These are phyloP conservation scores for Aspergillus saccharolyticus DNA, from an alignment of 495 filamentous ascomycete species.

Conservation along the genomic window DNA sequence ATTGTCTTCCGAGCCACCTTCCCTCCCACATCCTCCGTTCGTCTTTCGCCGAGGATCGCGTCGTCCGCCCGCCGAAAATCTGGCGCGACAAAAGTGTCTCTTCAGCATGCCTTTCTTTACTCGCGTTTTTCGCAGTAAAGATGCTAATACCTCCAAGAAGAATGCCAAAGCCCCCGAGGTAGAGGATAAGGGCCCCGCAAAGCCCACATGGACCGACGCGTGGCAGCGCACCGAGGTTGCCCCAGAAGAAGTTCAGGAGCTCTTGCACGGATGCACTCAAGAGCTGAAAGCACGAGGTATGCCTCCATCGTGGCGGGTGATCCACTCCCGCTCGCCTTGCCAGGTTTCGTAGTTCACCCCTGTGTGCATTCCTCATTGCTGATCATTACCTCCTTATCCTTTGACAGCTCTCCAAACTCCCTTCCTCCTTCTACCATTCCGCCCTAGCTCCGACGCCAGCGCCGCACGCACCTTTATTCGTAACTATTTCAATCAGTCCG, in stretches of 20 bases:
- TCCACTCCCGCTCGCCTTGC: constrained; percentile 1
- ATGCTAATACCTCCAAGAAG: constrained; percentile 56
- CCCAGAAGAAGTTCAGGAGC: constrained; percentile 84
- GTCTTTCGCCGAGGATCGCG: constrained; percentile 7
- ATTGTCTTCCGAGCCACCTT: neutral
- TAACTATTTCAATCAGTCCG: constrained; percentile 72
- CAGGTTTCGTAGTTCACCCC: constrained; percentile 1
- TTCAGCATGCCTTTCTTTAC: constrained; percentile 61
- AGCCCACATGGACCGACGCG: constrained; percentile 83
- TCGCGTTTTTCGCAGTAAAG: constrained; percentile 65
- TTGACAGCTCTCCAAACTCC: constrained; percentile 75
- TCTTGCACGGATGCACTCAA: constrained; percentile 75
- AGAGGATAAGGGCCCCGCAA: constrained; percentile 46
- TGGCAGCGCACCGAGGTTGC: constrained; percentile 82
- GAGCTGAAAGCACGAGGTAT: constrained; percentile 94
- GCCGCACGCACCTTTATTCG: constrained; percentile 87
- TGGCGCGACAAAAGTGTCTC: constrained; percentile 7
- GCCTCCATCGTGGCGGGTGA: constrained; percentile 26
- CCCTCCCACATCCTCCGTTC: neutral
- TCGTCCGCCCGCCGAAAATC: constrained; percentile 14
- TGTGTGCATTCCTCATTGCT: constrained; percentile 29
- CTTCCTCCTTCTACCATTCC: constrained; percentile 92
- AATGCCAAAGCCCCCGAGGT: constrained; percentile 47
- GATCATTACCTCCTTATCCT: constrained; percentile 25
- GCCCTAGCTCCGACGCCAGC: constrained; percentile 86